phyloP scores from a whole-genome alignment of 176 grass and related monocot species.

The Carex kokanica region DNA sequence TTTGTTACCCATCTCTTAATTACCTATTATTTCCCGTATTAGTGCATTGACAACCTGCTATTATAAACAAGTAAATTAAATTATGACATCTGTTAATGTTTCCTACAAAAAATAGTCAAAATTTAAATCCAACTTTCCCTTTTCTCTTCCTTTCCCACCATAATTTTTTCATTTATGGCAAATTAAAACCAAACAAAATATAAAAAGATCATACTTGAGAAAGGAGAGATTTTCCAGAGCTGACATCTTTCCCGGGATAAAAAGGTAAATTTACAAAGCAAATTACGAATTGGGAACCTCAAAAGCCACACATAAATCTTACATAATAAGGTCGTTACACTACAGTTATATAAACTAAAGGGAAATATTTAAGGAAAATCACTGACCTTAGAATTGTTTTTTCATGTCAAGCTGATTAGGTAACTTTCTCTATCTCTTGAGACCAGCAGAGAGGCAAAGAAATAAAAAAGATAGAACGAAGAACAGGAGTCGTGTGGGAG shows the following conservation, averaged over 20 bases:
- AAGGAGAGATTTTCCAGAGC: conserved; percentile 20
- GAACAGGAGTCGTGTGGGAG: conserved; percentile 18
- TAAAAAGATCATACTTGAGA: conserved; percentile 8
- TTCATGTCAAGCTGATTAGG: not conserved
- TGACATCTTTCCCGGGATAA: conserved; percentile 9
- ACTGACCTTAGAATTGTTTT: conserved; percentile 5
- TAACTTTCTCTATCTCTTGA: conserved; percentile 1
- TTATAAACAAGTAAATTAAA: not conserved
- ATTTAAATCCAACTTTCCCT: not conserved
- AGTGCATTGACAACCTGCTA: not conserved
- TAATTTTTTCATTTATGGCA: conserved; percentile 2
- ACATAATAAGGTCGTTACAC: not conserved
- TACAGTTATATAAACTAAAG: not conserved
- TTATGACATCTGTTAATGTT: not conserved
- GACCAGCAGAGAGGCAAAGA: conserved; percentile 1
- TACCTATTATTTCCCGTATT: not conserved
- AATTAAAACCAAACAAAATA: not conserved
- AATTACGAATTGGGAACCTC: not conserved
- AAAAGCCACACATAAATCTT: conserved; percentile 8
- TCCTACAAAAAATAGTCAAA: not conserved
- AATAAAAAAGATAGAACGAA: conserved; percentile 10
- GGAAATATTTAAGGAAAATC: not conserved
- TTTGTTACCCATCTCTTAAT: conserved; percentile 59
- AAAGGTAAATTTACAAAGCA: not conserved
- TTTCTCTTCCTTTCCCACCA: not conserved